A percentile compares a stretch with the other conserved stretches of the same genome.
phyloP scores from a whole-genome alignment of 257 asterid genomes.

The Solanum chmielewskii region DNA sequence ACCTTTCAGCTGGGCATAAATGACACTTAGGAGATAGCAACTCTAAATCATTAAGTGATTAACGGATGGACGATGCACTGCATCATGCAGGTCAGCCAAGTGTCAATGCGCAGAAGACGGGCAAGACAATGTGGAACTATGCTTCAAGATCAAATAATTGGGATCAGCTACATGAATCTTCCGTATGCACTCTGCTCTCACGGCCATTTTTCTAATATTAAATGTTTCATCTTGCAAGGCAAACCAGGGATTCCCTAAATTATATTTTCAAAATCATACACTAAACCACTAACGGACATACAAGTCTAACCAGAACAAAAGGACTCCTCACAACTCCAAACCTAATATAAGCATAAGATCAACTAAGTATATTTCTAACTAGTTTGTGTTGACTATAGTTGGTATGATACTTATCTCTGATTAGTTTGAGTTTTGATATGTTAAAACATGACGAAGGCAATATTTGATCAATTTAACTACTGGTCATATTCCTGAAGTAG shows the following conservation, averaged over 20 bases:
- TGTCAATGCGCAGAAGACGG: neutral
- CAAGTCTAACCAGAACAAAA: neutral
- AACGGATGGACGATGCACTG: neutral
- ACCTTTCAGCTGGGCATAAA: neutral
- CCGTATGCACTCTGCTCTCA: neutral
- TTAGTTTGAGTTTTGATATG: neutral
- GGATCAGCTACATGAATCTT: neutral
- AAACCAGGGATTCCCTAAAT: neutral
- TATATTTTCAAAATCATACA: neutral
- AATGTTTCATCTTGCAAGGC: neutral
- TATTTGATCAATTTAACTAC: neutral
- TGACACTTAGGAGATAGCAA: neutral
- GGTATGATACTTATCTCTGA: neutral
- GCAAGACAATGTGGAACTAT: neutral
- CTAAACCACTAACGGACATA: neutral
- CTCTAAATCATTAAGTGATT: neutral
- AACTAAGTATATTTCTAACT: neutral
- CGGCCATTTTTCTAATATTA: neutral
- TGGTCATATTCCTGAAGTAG: neutral
- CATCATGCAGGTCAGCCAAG: neutral
- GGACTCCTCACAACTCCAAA: neutral
- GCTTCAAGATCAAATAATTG: neutral
- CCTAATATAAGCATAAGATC: neutral
- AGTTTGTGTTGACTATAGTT: neutral
- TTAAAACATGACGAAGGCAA: neutral